These are phyloP conservation scores for Zygnema cylindricum DNA, from an alignment of 139 green algal species.

Conservation along the genomic window DNA sequence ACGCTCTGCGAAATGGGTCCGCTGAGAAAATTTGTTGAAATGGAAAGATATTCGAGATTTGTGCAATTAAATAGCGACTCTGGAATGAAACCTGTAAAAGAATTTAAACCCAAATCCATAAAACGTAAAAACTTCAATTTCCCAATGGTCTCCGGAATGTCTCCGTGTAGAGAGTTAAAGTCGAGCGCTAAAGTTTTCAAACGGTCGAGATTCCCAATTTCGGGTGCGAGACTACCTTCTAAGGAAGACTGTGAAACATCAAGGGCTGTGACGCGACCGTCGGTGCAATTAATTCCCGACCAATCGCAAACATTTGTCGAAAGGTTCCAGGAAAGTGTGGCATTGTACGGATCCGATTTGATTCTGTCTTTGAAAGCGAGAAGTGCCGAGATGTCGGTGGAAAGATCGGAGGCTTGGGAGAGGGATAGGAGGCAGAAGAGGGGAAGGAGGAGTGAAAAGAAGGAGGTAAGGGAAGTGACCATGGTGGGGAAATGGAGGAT, in stretches of 20 bases:
- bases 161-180: neutral
- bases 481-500: neutral
- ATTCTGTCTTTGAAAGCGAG: neutral
- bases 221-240: neutral
- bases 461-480: too few relatives aligned
- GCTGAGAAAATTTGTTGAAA: constrained; percentile 13
- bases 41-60: neutral
- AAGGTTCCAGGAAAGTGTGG: neutral
- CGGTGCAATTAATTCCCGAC: neutral
- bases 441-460: neutral
- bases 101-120: constrained; percentile 4
- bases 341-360: neutral
- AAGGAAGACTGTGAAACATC: neutral
- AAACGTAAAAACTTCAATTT: neutral
- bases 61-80: neutral
- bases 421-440: neutral
- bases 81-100: constrained; percentile 17
- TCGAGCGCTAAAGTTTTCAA: neutral
- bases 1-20: neutral
- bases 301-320: neutral
- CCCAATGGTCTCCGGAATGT: neutral
- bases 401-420: neutral
- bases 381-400: neutral
- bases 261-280: neutral
- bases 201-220: neutral